phyloP scores from a whole-genome alignment of 179 eudicot species.

The Camellia oleifera region DNA sequence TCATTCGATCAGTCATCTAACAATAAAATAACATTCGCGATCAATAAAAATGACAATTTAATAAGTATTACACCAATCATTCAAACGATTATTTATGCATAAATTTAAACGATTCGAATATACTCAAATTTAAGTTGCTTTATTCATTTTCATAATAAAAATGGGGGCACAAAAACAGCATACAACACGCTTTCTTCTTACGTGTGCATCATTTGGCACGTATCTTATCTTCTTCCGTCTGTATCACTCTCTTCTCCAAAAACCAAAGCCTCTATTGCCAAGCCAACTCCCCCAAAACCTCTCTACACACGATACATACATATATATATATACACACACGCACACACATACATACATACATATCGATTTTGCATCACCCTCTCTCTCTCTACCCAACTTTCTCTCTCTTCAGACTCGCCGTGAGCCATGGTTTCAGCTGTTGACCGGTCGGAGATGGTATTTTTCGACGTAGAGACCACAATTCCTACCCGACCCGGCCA shows the following conservation, averaged over 20 bases:
- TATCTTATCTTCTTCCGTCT: conserved; percentile 5
- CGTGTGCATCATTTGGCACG: background rate
- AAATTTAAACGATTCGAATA: too few relatives aligned
- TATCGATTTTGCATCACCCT: background rate
- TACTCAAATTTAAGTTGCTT: too few relatives aligned
- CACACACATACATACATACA: background rate
- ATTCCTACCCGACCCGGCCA: conserved; percentile 71
- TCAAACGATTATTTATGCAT: too few relatives aligned
- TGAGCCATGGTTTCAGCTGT: conserved; percentile 3
- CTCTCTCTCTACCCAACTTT: background rate
- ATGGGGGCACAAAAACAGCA: background rate
- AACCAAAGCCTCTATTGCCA: background rate
- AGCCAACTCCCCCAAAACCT: conserved; percentile 21
- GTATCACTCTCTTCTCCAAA: background rate
- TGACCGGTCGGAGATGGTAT: conserved; percentile 61
- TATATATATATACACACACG: background rate
- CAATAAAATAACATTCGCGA: rapidly evolving
- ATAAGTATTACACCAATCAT: too few relatives aligned
- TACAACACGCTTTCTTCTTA: conserved; percentile 7
- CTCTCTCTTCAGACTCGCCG: background rate
- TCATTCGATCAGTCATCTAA: too few relatives aligned
- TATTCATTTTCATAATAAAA: too few relatives aligned
- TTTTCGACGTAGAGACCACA: conserved; percentile 92
- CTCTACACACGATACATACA: background rate
- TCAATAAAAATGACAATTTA: too few relatives aligned